These are phyloP conservation scores for Cercophora newfieldiana DNA, from an alignment of 495 filamentous ascomycete genomes.

Conservation along the genomic window DNA sequence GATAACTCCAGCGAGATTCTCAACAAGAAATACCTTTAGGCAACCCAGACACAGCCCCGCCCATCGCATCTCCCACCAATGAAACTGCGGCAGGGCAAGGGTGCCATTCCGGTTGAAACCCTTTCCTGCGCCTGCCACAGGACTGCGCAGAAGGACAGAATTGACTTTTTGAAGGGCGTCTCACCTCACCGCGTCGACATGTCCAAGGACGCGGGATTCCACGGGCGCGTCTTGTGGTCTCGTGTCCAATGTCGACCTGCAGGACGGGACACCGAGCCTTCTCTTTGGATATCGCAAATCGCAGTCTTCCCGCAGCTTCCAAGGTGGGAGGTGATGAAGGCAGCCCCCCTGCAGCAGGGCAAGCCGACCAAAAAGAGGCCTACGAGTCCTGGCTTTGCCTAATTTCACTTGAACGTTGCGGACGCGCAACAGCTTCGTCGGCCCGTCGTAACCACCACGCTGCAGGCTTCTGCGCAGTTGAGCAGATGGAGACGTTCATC, in stretches of 20 bases:
- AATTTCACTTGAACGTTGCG: neutral
- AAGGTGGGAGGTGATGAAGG: neutral
- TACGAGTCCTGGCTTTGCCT: conserved; percentile 9
- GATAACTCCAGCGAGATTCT: too few relatives aligned
- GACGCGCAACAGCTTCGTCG: conserved; percentile 24
- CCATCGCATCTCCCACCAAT: neutral
- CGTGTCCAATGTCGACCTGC: conserved; percentile 5
- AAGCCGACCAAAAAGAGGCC: neutral
- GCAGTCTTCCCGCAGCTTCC: neutral
- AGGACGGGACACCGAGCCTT: neutral
- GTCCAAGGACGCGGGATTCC: conserved; percentile 5
- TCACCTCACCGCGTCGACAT: neutral
- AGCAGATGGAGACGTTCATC: neutral
- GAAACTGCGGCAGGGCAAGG: neutral
- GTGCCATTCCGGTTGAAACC: conserved; percentile 5
- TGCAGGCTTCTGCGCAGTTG: conserved; percentile 1
- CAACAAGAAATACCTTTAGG: too few relatives aligned
- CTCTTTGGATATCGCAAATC: neutral
- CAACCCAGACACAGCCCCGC: neutral
- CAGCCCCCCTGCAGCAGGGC: neutral
- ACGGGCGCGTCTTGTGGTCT: conserved; percentile 7
- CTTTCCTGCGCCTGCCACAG: neutral
- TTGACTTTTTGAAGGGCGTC: conserved; percentile 5
- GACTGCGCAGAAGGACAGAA: neutral
- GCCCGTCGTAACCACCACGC: neutral